phyloP scores from a whole-genome alignment of 2,329 filamentous ascomycete genomes.

The Bimuria novae-zelandiae region DNA sequence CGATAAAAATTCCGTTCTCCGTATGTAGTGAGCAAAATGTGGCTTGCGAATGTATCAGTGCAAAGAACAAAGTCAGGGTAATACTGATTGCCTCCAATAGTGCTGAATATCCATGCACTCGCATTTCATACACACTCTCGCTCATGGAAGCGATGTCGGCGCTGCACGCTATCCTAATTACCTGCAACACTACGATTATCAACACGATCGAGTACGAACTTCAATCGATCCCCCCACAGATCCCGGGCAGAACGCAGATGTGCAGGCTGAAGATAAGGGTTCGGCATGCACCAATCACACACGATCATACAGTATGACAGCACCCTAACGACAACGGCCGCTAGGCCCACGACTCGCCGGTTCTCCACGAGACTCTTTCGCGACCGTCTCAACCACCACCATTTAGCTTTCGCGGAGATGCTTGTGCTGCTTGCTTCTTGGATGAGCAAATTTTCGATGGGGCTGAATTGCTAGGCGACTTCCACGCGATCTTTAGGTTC shows the following conservation, averaged over 20 bases:
- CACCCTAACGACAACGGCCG: slow-evolving; percentile 5
- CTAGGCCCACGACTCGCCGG: slow-evolving; percentile 10
- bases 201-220: slow-evolving; percentile 10
- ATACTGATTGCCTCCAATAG: too few species aligned
- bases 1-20: too few species aligned
- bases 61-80: too few species aligned
- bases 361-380: slow-evolving; percentile 22
- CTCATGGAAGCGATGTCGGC: slow-evolving; percentile 4
- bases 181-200: not conserved
- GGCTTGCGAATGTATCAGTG: too few species aligned
- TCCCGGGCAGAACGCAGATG: not conserved
- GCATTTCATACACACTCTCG: not conserved
- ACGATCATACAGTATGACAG: not conserved
- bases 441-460: slow-evolving; percentile 5
- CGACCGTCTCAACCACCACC: slow-evolving; percentile 13
- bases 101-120: too few species aligned
- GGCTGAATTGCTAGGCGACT: not conserved
- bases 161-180: not conserved
- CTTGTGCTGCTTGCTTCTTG: slow-evolving; percentile 16
- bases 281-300: slow-evolving; percentile 14
- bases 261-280: slow-evolving; percentile 26
- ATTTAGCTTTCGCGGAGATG: slow-evolving; percentile 11
- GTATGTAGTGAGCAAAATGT: too few species aligned
- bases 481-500: not conserved
- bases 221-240: not conserved